Percentiles rank a stretch among this genome's conserved stretches.
phyloP scores from a whole-genome alignment of 225 moss, liverwort and hornwort species.

The Sphagnum contortum region DNA sequence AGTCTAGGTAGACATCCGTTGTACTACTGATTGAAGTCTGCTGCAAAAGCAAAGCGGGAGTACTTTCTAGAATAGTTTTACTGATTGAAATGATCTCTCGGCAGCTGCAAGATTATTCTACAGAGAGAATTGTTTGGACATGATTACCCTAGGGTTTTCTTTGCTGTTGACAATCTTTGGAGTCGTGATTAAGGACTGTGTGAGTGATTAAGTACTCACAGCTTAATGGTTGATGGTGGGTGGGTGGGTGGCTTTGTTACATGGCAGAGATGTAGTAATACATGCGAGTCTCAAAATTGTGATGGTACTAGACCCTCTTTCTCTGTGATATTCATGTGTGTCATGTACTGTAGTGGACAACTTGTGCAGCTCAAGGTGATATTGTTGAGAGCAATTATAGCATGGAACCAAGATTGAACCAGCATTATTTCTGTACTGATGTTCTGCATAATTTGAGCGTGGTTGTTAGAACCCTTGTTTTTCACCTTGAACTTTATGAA shows the following conservation, averaged over 20 bases:
- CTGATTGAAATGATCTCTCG: background rate
- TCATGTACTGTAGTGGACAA: background rate
- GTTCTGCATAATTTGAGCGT: background rate
- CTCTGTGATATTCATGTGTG: background rate
- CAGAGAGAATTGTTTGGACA: background rate
- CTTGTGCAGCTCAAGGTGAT: background rate
- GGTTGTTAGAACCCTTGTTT: background rate
- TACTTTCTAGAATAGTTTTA: too few species aligned
- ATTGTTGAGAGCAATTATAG: background rate
- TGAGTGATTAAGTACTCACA: background rate
- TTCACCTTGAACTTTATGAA: background rate
- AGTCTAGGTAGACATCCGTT: too few species aligned
- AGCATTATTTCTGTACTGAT: background rate
- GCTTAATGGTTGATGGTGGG: background rate
- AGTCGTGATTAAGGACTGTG: background rate
- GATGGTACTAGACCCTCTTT: slow-evolving; percentile 5
- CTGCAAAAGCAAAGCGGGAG: too few species aligned
- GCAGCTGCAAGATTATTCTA: background rate
- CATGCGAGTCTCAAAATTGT: slow-evolving; percentile 36
- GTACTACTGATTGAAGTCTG: too few species aligned
- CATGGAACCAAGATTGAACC: background rate
- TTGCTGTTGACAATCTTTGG: background rate
- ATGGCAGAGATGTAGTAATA: slow-evolving; percentile 29
- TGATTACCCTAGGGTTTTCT: background rate
- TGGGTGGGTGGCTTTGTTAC: background rate